Evolutionary conservation across 2,329 filamentous ascomycete species (phyloP), one percentile per base, ranked within the genome.

Genomic region (Arachnomyces sp.): DNA sequence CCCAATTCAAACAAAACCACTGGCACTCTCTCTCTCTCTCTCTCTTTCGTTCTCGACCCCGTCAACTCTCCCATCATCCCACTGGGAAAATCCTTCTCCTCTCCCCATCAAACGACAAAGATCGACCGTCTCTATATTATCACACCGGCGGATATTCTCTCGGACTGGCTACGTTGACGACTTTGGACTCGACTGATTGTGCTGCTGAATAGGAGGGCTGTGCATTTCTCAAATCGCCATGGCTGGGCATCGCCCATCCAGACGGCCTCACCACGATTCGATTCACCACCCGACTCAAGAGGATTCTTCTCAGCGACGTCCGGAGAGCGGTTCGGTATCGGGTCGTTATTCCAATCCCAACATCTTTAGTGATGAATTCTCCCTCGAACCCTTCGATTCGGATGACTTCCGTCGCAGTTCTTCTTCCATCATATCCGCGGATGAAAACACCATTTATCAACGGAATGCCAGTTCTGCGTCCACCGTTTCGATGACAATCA

Each of bases 291-390:
- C 50, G 34, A 50, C 49, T 17, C 52, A 52, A 32, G 42, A 44
- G 36, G 57, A 60, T 30, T 59, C 58, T 12, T 44, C 39, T 15
- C 32, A 40, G 32, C 30, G 29, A 28, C 15, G 30, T 32, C 25
- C 34, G 13, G 25, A 43, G 13, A 15, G 3, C 21, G 7, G 15
- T 13, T 39, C 18, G 21, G n/a, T 25, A 34, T 45, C 39, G 11
- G 13, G 35, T 14, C 42, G 37, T 34, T 56, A 51, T 28, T 56
- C 59, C 31, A 63, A 66, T 45, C 59, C 62, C 34, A 64, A 71
- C 51, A 60, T 72, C 29, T 72, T 72, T 52, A 68, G 68, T 44
- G 68, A 72, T 49, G 67, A 70, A 31, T 69, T 66, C 49, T 67
- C 67, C 7, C 49, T 71, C 48, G 65, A 70, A 45, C 55, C 61